These are phyloP conservation scores for Arabidopsis thaliana DNA, from an alignment of 345 rosid genomes.

Conservation along the genomic window TAIR10.1 NC_003076.8:5252501-5253000, in stretches of 20 bases:
- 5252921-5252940: slow-evolving; percentile 66
- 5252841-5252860: slow-evolving; percentile 63
- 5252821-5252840: slow-evolving; percentile 83
- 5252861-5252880: slow-evolving; percentile 44
- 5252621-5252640: slow-evolving; percentile 83
- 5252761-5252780: slow-evolving; percentile 57
- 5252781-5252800: slow-evolving; percentile 84
- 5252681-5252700: slow-evolving; percentile 63
- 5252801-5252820: slow-evolving; percentile 68
- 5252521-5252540: slow-evolving; percentile 1
- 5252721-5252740: slow-evolving; percentile 68
- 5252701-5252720: slow-evolving; percentile 67
- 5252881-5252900: slow-evolving; percentile 65
- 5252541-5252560: slow-evolving; percentile 58
- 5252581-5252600: slow-evolving; percentile 50
- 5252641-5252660: slow-evolving; percentile 56
- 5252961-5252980: slow-evolving; percentile 32
- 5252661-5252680: slow-evolving; percentile 58
- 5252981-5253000: slow-evolving; percentile 58
- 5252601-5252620: slow-evolving; percentile 62
- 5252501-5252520: background rate
- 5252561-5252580: slow-evolving; percentile 65
- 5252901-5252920: slow-evolving; percentile 74
- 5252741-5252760: slow-evolving; percentile 44
- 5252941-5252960: slow-evolving; percentile 38